Evolutionary conservation across 2,329 filamentous ascomycete species (phyloP), one percentile per base, ranked within the genome.

Genomic region (Ustilaginoidea virens): DNA sequence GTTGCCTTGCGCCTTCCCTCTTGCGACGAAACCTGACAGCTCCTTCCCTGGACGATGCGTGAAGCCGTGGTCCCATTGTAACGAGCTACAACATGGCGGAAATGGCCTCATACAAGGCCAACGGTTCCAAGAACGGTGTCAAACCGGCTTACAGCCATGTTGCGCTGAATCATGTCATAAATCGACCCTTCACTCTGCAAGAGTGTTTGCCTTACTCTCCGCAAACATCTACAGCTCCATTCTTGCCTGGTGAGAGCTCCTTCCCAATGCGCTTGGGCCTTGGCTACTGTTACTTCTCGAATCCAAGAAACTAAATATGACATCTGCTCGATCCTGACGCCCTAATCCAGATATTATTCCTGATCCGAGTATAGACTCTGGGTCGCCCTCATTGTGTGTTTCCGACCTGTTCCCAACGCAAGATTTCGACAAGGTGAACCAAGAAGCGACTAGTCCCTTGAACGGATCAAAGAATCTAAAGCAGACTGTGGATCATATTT

Each of bases 181-280:
- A 46, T 22, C 50, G 61, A 31, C 63, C 73, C 1, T 72, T 75
- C 45, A 68, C 67, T 4, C 66, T 90, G 9, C 68, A 77, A 32
- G 79, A 90, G 46, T 80, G 80, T 17, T 61, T 90, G 25, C 78
- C 80, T n/a, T 86, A 75, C 53, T 81, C 80, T 29, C 81, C 82
- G 15, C 76, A 87, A 47, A 80, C 76, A 27, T 83, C 80, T 4
- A 77, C 86, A 27, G 66, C 81, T 29, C 80, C 81, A 3, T 82
- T 87, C 51, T 71, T 79, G 49, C 69, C 79, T 39, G 74, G 81
- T 85, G 53, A 38, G 61, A 45, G 29, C 7, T 25, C 27, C 12
- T 18, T 12, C 19, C n/a, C n/a, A n/a, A n/a, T n/a, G n/a, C n/a
- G n/a, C n/a, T n/a, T n/a, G n/a, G n/a, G n/a, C n/a, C n/a, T n/a